phyloP scores from a whole-genome alignment of 2,329 filamentous ascomycete species.

The Fusarium staphyleae region DNA sequence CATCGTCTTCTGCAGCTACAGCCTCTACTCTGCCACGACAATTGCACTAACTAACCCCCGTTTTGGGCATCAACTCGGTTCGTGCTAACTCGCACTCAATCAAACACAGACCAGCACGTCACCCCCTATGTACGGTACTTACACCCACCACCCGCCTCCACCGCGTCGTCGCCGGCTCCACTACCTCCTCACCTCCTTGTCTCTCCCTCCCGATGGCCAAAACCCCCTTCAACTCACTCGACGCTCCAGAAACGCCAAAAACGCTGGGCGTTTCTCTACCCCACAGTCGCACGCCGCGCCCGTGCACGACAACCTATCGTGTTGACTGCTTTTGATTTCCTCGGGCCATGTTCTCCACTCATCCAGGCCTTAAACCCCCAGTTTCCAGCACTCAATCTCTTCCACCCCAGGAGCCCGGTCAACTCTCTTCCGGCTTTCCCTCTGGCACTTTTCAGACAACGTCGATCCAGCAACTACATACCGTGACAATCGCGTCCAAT shows the following conservation, averaged over 20 bases:
- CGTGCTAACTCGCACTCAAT: conserved; percentile 9
- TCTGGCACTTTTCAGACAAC: conserved; percentile 27
- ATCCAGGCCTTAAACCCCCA: conserved; percentile 39
- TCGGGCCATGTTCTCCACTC: conserved; percentile 33
- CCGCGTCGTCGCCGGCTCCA: conserved; percentile 27
- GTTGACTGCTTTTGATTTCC: conserved; percentile 34
- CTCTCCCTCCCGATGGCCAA: conserved; percentile 3
- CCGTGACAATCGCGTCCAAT: not conserved
- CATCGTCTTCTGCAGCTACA: no score
- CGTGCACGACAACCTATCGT: conserved; percentile 39
- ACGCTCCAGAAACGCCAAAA: conserved; percentile 22
- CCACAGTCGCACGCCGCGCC: conserved; percentile 39
- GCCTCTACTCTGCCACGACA: not conserved
- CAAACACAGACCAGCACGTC: conserved; percentile 32
- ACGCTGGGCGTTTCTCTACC: conserved; percentile 35
- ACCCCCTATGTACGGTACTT: conserved; percentile 17
- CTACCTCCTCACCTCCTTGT: conserved; percentile 25
- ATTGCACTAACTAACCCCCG: not conserved
- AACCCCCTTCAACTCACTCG: conserved; percentile 14
- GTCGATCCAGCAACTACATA: conserved; percentile 12
- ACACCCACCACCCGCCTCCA: conserved; percentile 22
- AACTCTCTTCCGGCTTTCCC: conserved; percentile 29
- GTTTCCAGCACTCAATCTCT: conserved; percentile 38
- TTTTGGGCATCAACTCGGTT: conserved; percentile 7
- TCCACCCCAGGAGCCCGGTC: conserved; percentile 31